Evolutionary conservation across 2,329 filamentous ascomycete species (phyloP), one percentile per base, ranked within the genome.

Genomic region (Albophoma yamanashiensis): DNA sequence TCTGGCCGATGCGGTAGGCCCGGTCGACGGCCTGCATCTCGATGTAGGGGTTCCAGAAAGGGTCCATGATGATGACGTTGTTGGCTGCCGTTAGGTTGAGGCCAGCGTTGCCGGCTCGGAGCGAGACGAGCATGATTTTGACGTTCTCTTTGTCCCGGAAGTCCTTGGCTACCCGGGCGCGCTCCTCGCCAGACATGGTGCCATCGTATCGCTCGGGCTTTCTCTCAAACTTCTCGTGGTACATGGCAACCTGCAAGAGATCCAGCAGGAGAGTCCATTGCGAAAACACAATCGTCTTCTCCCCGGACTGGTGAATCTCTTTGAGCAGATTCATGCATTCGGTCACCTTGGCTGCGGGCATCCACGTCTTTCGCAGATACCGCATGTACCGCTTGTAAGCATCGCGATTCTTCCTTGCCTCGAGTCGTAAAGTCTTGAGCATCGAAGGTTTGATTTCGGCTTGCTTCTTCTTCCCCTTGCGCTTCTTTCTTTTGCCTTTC

Each of bases 1-100:
- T 76, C 74, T 97, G 92, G 0, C 92, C 92, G 65, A 96, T 92
- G 12, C 92, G 88, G 73, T 96, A 89, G 2, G 92, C 90, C 27
- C 92, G 88, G 71, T 96, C 92, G 57, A 96, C 87, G 4, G 92
- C 92, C 74, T 97, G 92, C 73, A 92, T 91, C 74, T 96, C 92
- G 56, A 95, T 89, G 69, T 89, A 96, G 0, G 92, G 92, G 64
- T 96, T 97, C 91, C 91, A 96, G 76, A 95, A 96, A 0, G 92
- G 92, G 70, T 96, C 92, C 69, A 96, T 85, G 64, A 96, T 89
- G 71, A 97, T 91, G 65, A 96, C 90, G 64, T 91, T 88, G 1
- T 87, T 91, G 0, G 92, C 92, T 22, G 86, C 84, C 45, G 89
- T 90, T 27, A 97, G 80, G 68, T 97, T 97, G 55, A 97, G 82